A percentile compares a stretch with the other conserved stretches of the same genome.
Conservation (phyloP, 1,139 yeast genomes). For the Waltiozyma solani region DNA sequence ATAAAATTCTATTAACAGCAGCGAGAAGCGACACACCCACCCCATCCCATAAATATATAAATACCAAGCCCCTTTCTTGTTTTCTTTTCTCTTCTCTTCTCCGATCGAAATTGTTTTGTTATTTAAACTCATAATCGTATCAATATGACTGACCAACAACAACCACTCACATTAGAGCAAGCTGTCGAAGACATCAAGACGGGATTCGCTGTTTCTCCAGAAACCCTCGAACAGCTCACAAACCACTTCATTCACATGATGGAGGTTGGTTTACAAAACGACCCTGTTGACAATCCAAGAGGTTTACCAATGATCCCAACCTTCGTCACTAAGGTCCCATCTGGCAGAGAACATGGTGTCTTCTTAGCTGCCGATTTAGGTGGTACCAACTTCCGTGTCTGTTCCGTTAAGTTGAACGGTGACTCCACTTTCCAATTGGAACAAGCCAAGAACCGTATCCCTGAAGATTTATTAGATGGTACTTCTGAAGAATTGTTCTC, state of each 20-base stretch:
- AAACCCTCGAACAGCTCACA: constrained; percentile 8
- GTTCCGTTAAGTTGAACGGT: constrained; percentile 72
- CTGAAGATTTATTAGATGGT: constrained; percentile 57
- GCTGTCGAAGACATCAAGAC: constrained; percentile 6
- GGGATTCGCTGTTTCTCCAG: constrained; percentile 7
- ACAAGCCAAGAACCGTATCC: constrained; percentile 68
- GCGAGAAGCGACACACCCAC: too few relatives aligned
- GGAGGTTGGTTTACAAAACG: constrained; percentile 6
- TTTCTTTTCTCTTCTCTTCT: too few relatives aligned
- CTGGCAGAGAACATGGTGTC: constrained; percentile 72
- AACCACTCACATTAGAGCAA: constrained; percentile 1
- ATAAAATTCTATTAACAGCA: too few relatives aligned
- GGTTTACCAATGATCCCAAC: constrained; percentile 85
- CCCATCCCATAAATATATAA: too few relatives aligned
- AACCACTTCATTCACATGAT: constrained; percentile 9
- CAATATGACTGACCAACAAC: too few relatives aligned
- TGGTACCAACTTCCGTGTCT: constrained; percentile 84
- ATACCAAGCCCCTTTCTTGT: too few relatives aligned
- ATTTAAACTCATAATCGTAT: too few relatives aligned
- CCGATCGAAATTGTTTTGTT: too few relatives aligned
- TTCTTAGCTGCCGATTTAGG: constrained; percentile 80
- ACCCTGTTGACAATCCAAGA: constrained; percentile 5
- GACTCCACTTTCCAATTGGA: constrained; percentile 65
- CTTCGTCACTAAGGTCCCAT: constrained; percentile 70
- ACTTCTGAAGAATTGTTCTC: constrained; percentile 50